Evolutionary conservation across 139 green algal species (phyloP).

Genomic region (Micromonas pusilla): DNA sequence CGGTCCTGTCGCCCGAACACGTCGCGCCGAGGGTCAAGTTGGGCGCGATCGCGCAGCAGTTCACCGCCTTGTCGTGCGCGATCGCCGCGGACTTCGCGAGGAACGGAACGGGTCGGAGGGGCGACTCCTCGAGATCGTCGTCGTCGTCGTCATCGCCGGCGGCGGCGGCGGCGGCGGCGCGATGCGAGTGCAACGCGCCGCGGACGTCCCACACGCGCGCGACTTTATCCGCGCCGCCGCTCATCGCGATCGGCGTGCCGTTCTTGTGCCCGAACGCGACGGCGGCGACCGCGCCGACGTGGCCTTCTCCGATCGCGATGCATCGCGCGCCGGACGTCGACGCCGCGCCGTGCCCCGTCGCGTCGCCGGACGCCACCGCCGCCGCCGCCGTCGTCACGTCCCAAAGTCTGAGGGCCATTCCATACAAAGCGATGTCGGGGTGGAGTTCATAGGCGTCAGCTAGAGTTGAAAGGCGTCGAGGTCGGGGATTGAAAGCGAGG

Average conservation of each 20-base stretch:
- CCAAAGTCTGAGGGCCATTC: too few relatives aligned
- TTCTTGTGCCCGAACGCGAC: constrained; percentile 59
- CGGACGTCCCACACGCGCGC: constrained; percentile 62
- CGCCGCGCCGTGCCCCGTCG: constrained; percentile 32
- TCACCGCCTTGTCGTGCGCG: constrained; percentile 97
- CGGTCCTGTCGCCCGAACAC: constrained; percentile 70
- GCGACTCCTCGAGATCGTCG: neutral
- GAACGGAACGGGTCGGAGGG: constrained; percentile 33
- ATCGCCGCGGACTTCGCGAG: constrained; percentile 59
- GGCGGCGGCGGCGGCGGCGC: too few relatives aligned
- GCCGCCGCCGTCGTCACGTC: constrained; percentile 26
- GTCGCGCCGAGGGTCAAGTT: constrained; percentile 62
- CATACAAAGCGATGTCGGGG: too few relatives aligned
- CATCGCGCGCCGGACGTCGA: constrained; percentile 49
- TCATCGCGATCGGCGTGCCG: constrained; percentile 51
- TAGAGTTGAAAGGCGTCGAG: too few relatives aligned
- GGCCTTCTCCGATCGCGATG: constrained; percentile 55
- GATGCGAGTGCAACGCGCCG: constrained; percentile 3
- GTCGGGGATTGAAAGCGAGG: too few relatives aligned
- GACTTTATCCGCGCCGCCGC: constrained; percentile 66
- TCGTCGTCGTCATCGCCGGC: neutral
- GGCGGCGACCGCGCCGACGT: constrained; percentile 72
- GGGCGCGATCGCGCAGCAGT: constrained; percentile 76
- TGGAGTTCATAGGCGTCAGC: too few relatives aligned
- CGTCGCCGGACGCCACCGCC: neutral